A percentile compares a stretch with the other conserved stretches of the same genome.
These are phyloP conservation scores for Globisporangium camurandrum DNA, from an alignment of 352 stramenopile genomes.

Conservation along the genomic window DNA sequence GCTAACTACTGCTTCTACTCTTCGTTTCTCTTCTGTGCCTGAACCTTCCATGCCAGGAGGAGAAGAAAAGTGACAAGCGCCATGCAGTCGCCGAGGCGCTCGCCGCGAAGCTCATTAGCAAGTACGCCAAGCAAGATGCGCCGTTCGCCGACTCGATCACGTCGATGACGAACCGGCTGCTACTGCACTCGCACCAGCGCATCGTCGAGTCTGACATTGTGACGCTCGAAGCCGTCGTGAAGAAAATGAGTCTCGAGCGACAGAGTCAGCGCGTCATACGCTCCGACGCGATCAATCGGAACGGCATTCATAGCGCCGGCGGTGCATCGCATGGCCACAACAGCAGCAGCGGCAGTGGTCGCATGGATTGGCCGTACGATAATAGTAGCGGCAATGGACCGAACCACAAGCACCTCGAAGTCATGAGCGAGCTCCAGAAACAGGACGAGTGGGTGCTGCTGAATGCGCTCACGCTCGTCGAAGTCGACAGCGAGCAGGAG, in stretches of 20 bases:
- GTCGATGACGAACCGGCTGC: constrained; percentile 40
- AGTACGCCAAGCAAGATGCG: constrained; percentile 56
- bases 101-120: constrained; percentile 30
- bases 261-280: constrained; percentile 13
- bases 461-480: constrained; percentile 63
- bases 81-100: constrained; percentile 48
- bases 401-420: constrained; percentile 5
- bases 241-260: constrained; percentile 56
- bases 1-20: not conserved
- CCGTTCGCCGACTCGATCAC: constrained; percentile 46
- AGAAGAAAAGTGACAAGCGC: constrained; percentile 55
- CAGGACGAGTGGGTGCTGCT: constrained; percentile 73
- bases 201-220: constrained; percentile 54
- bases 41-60: constrained; percentile 22
- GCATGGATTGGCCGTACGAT: not conserved
- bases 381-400: constrained; percentile 4
- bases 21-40: not conserved
- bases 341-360: not conserved
- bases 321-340: not conserved
- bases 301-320: too few relatives aligned
- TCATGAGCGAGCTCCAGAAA: constrained; percentile 22
- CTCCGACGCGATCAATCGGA: constrained; percentile 6
- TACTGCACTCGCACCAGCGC: constrained; percentile 42
- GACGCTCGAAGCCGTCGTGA: constrained; percentile 48
- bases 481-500: constrained; percentile 55